A percentile compares a stretch with the other conserved stretches of the same genome.
These are phyloP conservation scores for Zygotorulaspora danielsina DNA, from an alignment of 805 yeast genomes.

Conservation along the genomic window DNA sequence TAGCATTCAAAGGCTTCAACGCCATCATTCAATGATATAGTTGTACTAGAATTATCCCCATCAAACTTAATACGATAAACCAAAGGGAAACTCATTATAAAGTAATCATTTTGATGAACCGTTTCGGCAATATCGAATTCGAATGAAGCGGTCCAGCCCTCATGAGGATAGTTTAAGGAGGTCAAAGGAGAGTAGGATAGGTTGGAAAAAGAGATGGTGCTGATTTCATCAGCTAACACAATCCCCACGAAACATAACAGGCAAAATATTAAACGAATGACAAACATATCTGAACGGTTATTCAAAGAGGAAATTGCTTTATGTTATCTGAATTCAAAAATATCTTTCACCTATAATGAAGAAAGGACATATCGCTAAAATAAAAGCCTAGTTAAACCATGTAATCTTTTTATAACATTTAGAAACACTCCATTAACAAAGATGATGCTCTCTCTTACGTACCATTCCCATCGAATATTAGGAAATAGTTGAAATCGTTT, in stretches of 20 bases:
- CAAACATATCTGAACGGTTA: neutral
- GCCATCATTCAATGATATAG: conserved; percentile 26
- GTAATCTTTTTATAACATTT: neutral
- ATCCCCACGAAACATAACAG: neutral
- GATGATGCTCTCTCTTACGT: neutral
- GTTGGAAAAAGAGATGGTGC: conserved; percentile 14
- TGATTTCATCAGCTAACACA: conserved; percentile 14
- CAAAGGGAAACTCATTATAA: conserved; percentile 28
- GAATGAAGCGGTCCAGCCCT: conserved; percentile 36
- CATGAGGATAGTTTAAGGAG: conserved; percentile 24
- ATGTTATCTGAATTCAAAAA: too few relatives aligned
- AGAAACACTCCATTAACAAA: neutral
- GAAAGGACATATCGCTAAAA: too few relatives aligned
- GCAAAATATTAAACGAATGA: conserved; percentile 10
- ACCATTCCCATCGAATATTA: too few relatives aligned
- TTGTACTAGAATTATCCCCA: conserved; percentile 18
- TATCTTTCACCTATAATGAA: too few relatives aligned
- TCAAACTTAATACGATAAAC: conserved; percentile 37
- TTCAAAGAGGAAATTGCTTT: neutral
- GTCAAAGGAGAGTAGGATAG: conserved; percentile 15
- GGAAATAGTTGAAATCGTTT: too few relatives aligned
- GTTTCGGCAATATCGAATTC: conserved; percentile 24
- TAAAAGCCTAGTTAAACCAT: too few relatives aligned
- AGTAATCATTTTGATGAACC: conserved; percentile 27
- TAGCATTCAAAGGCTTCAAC: conserved; percentile 32